phyloP scores from a whole-genome alignment of 805 yeast genomes.

The Yamadazyma philogaea region DNA sequence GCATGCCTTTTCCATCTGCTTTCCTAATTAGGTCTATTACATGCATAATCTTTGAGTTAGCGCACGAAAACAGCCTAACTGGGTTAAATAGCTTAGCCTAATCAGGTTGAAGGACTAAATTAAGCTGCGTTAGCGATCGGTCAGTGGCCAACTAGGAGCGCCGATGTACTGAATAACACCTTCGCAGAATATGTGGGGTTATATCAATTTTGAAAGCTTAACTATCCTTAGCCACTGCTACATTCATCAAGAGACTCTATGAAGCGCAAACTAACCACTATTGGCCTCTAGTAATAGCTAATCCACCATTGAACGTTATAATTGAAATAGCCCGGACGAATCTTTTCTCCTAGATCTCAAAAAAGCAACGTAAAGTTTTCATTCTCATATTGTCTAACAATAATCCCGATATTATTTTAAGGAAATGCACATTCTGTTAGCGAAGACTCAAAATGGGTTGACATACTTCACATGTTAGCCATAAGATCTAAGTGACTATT shows the following conservation, averaged over 20 bases:
- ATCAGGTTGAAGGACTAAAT: not conserved
- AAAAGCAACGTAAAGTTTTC: too few species aligned
- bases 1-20: constrained; percentile 4
- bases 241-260: too few species aligned
- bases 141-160: not conserved
- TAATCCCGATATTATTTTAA: not conserved
- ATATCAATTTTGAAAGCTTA: too few species aligned
- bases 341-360: too few species aligned
- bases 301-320: too few species aligned
- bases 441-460: not conserved
- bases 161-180: not conserved
- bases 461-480: not conserved
- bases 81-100: constrained; percentile 10
- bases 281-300: too few species aligned
- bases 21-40: constrained; percentile 13
- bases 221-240: too few species aligned
- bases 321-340: too few species aligned
- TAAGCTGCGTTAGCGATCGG: not conserved
- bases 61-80: constrained; percentile 9
- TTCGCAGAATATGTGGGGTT: too few species aligned
- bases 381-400: too few species aligned
- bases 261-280: too few species aligned
- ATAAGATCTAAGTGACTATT: not conserved
- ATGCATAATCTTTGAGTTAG: not conserved
- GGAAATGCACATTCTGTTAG: not conserved